Base-by-base conservation (phyloP, 129 eudicot species). In the Flaveria bidentis region DNA sequence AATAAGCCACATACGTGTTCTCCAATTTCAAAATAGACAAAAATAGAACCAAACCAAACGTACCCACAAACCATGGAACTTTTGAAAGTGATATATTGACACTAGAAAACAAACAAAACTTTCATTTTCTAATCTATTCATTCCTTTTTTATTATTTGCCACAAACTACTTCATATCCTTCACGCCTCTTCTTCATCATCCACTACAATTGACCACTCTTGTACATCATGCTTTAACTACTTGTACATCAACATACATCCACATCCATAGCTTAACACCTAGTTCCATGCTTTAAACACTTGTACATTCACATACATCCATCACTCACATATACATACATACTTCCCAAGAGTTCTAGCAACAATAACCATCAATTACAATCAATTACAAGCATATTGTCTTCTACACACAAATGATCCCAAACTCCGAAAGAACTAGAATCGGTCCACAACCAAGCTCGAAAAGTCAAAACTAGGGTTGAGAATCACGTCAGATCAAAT, bases 121-220 rank as follows among this genome's bases (percentile, higher is more conserved):
- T 26, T 80, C 84, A 33, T 80, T 80, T 80, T 80, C 84, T 74
- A 53, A 73, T 80, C 63, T 70, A 45, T 78, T 72, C 77, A 20
- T 60, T 75, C 79, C 71, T 71, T 30, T 71, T 28, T 10, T 65
- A 10, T 80, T 45, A 64, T 80, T 52, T 73, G 64, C 75, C 84
- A 80, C 78, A 80, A 80, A 80, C 62, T 20, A 73, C 63, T 80
- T 80, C 63, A 5, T 52, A 73, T 80, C 75, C 84, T 80, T 73
- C 79, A 80, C 84, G 84, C 75, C 84, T 80, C 84, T 80, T 80
- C 75, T 55, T 73, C 79, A 28, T 80, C 79, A 80, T 74, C 84
- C 80, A 80, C 73, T 22, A 23, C 50, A 68, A 69, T 78, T 69
- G 76, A 78, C 82, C 64, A 18, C 76, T 69, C 69, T 42, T 65